Evolutionary conservation across 345 rosid genomes (phyloP).

Genomic region (Eucalyptus viminalis): DNA sequence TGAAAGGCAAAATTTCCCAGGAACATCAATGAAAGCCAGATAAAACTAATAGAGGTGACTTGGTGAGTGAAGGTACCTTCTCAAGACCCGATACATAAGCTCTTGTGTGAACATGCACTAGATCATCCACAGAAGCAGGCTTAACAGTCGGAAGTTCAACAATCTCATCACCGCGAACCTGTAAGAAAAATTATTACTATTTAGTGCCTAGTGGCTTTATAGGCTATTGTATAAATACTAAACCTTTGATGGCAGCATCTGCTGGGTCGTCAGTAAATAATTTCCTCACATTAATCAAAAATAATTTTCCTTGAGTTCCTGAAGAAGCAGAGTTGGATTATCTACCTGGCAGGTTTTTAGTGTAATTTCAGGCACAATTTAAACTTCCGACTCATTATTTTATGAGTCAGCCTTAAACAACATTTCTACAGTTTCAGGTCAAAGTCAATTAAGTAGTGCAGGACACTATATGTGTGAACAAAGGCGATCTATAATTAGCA

Average conservation of each 20-base stretch:
- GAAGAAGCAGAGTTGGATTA: not conserved
- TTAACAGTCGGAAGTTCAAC: constrained; percentile 56
- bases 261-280: not conserved
- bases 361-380: not conserved
- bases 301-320: not conserved
- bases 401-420: not conserved
- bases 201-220: not conserved
- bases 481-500: not conserved
- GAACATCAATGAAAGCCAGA: not conserved
- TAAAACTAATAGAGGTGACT: not conserved
- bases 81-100: constrained; percentile 80
- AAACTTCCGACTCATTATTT: not conserved
- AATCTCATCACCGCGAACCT: constrained; percentile 65
- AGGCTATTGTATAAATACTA: not conserved
- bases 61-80: constrained; percentile 32
- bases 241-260: not conserved
- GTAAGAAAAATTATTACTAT: not conserved
- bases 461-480: not conserved
- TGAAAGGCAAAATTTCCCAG: not conserved
- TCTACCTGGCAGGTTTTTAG: not conserved
- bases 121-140: constrained; percentile 69
- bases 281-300: not conserved
- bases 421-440: not conserved
- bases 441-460: not conserved
- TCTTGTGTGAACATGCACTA: constrained; percentile 64